Evolutionary conservation across 2,329 filamentous ascomycete genomes (phyloP), one percentile per base, ranked within the genome.

Genomic region (Diplodia scrobiculata): DNA sequence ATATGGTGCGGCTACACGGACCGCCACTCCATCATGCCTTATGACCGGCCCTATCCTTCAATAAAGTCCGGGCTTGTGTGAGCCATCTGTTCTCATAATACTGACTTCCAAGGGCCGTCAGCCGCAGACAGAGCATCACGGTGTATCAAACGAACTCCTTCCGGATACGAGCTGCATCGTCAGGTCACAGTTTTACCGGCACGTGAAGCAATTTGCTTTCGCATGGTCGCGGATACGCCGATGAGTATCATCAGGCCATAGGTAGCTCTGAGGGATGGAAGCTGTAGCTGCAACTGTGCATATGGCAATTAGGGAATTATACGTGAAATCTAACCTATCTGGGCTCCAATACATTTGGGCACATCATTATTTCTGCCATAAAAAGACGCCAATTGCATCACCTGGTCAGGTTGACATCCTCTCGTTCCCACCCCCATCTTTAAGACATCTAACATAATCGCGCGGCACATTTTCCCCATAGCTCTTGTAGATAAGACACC

Each of bases 1-100:
- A 50, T 36, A 14, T 45, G 17, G 34, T 38, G 29, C 52, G 53
- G 45, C 19, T n/a, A 59, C 53, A 59, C 54, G 54, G 25, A 59
- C 54, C 54, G 54, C 38, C 32, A 29, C 38, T 32, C 13, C 21
- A 58, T 38, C 54, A 32, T 34, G 17, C 32, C 29, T 5, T 36
- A 21, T 5, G 19, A 14, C n/a, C 21, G 36, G 13, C 13, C 36
- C 21, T 13, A 38, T 36, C n/a, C 38, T 38, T 53, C 27, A n/a
- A 53, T 53, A 53, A 53, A 32, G 17, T 45, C 38, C 38, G n/a
- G 17, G n/a, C 38, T n/a, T 45, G 38, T 45, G 2, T 3, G 9
- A n/a, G 17, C 1, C 38, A 19, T 19, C 7, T n/a, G 5, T 45
- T 10, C 17, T 45, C 41, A 7, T 45, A 45, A 45, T 45, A n/a